Evolutionary conservation across 1,284 basidiomycete genomes (phyloP).

Genomic region (Ceratobasidium sp.): DNA sequence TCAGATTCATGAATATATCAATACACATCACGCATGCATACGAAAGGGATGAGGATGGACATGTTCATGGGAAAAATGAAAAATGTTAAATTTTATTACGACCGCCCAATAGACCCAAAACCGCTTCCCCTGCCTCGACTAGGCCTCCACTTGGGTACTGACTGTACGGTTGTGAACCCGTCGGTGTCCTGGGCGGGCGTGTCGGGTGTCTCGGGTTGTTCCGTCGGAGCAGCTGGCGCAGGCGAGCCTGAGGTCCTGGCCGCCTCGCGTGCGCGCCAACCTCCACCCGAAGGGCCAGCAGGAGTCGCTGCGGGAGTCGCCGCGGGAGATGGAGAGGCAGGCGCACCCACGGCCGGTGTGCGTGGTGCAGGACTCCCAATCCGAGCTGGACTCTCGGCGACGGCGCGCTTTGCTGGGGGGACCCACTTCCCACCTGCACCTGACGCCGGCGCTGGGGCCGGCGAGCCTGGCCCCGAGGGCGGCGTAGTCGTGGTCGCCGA

Average conservation of each 20-base stretch:
- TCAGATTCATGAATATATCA: slow-evolving; percentile 44
- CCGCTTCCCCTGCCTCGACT: slow-evolving; percentile 41
- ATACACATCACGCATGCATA: slow-evolving; percentile 28
- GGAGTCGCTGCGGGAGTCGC: slow-evolving; percentile 54
- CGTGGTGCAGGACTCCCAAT: slow-evolving; percentile 55
- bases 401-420: slow-evolving; percentile 47
- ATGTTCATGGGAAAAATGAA: slow-evolving; percentile 24
- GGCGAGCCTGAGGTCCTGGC: slow-evolving; percentile 57
- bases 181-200: slow-evolving; percentile 65
- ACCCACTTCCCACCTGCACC: slow-evolving; percentile 55
- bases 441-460: slow-evolving; percentile 55
- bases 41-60: slow-evolving; percentile 26
- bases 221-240: slow-evolving; percentile 33
- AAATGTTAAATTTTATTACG: slow-evolving; percentile 18
- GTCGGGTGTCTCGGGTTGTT: slow-evolving; percentile 48
- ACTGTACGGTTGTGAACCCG: slow-evolving; percentile 73
- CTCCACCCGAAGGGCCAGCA: slow-evolving; percentile 56
- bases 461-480: slow-evolving; percentile 50
- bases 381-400: slow-evolving; percentile 44
- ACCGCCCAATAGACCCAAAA: slow-evolving; percentile 33
- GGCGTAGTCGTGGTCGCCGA: slow-evolving; percentile 32
- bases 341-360: slow-evolving; percentile 55
- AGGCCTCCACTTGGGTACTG: slow-evolving; percentile 49
- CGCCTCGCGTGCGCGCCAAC: slow-evolving; percentile 68
- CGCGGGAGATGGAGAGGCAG: slow-evolving; percentile 56